Percentiles rank a stretch among this genome's conserved stretches.
Conservation (phyloP, 2,329 filamentous ascomycete genomes). For the Dichotomopilus funicola region DNA sequence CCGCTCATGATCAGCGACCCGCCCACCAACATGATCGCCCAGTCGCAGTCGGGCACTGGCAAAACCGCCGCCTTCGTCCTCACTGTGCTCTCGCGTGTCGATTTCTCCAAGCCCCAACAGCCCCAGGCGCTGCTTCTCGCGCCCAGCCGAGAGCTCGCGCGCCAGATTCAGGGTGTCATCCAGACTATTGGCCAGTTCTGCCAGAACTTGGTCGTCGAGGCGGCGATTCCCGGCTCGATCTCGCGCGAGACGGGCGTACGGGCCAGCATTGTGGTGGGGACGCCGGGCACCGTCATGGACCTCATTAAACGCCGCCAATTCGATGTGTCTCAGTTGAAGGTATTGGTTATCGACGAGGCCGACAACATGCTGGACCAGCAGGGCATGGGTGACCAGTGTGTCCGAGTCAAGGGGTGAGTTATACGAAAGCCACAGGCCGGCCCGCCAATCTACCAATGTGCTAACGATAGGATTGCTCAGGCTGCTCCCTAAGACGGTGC, state of each 20-base stretch:
- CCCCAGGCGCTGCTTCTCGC: slow-evolving; percentile 87
- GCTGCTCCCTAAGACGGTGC: slow-evolving; percentile 65
- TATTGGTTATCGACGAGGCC: slow-evolving; percentile 90
- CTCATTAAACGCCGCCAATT: slow-evolving; percentile 72
- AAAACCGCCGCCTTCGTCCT: slow-evolving; percentile 97
- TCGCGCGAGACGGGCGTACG: slow-evolving; percentile 62
- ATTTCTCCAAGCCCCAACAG: slow-evolving; percentile 58
- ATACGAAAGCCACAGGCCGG: not conserved
- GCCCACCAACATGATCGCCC: slow-evolving; percentile 90
- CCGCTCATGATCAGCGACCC: slow-evolving; percentile 82
- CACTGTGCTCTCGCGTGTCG: slow-evolving; percentile 81
- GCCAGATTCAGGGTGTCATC: slow-evolving; percentile 86
- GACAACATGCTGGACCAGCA: slow-evolving; percentile 99
- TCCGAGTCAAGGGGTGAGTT: slow-evolving; percentile 74
- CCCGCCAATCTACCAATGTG: not conserved
- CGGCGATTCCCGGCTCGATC: slow-evolving; percentile 74
- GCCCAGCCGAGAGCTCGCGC: slow-evolving; percentile 87
- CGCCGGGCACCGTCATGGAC: slow-evolving; percentile 88
- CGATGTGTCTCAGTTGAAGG: slow-evolving; percentile 63
- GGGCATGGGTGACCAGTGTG: slow-evolving; percentile 90
- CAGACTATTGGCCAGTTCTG: slow-evolving; percentile 79
- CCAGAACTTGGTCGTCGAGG: slow-evolving; percentile 64
- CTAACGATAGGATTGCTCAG: slow-evolving; percentile 36
- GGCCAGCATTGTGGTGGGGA: slow-evolving; percentile 81
- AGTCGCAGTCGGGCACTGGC: slow-evolving; percentile 98